Conservation (phyloP, 768 basidiomycete species). For the Coprinopsis marcescibilis region DNA sequence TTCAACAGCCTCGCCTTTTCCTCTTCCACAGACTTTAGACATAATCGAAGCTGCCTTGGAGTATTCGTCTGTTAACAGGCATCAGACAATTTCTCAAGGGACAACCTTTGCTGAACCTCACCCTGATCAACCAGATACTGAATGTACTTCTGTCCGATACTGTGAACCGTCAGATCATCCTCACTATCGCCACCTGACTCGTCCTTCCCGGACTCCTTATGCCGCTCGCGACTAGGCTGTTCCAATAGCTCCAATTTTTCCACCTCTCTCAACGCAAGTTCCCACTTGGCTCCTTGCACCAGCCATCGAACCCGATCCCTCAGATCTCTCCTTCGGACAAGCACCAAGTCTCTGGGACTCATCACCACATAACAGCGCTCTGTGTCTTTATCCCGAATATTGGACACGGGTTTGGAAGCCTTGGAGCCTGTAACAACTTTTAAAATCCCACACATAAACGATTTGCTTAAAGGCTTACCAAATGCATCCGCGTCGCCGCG, state of each 20-base stretch:
- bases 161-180: conserved; percentile 45
- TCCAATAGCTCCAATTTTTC: conserved; percentile 53
- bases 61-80: conserved; percentile 39
- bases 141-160: conserved; percentile 84
- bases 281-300: conserved; percentile 78
- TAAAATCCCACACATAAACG: conserved; percentile 51
- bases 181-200: conserved; percentile 9
- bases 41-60: conserved; percentile 75
- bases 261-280: conserved; percentile 81
- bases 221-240: conserved; percentile 18
- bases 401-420: background rate
- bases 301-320: conserved; percentile 92
- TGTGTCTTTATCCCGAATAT: conserved; percentile 25
- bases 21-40: conserved; percentile 71
- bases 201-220: conserved; percentile 6
- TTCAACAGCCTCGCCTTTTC: conserved; percentile 38
- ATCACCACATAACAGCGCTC: conserved; percentile 70
- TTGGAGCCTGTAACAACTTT: no score
- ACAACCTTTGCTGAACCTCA: conserved; percentile 23
- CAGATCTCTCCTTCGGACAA: conserved; percentile 83
- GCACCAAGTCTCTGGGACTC: conserved; percentile 80
- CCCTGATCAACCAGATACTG: conserved; percentile 81
- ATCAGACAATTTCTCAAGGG: background rate
- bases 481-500: conserved; percentile 5
- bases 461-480: background rate